These are phyloP conservation scores for Xylaria longipes DNA, from an alignment of 495 filamentous ascomycete species.

Conservation along the genomic window DNA sequence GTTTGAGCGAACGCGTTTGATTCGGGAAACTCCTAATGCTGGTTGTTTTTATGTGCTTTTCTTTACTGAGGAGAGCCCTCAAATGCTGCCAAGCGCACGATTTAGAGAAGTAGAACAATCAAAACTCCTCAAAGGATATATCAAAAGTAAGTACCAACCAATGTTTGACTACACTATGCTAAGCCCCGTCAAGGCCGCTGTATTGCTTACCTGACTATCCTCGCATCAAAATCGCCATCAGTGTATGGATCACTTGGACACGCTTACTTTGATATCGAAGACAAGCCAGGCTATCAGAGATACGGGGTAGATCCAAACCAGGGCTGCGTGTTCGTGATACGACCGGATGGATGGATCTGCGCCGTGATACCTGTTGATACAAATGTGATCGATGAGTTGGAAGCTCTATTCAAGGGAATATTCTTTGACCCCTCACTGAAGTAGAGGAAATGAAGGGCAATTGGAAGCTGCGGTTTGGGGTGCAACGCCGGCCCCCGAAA, in stretches of 20 bases:
- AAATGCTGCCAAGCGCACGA: neutral
- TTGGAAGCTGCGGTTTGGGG: too few species aligned
- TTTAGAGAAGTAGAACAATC: neutral
- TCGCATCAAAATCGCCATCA: slow-evolving; percentile 40
- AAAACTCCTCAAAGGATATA: neutral
- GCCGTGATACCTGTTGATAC: slow-evolving; percentile 36
- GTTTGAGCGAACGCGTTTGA: slow-evolving; percentile 47
- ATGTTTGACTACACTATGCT: slow-evolving; percentile 30
- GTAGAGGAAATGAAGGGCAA: neutral
- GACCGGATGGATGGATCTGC: slow-evolving; percentile 56
- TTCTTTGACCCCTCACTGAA: neutral
- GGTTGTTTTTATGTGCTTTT: slow-evolving; percentile 26
- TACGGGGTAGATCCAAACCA: slow-evolving; percentile 43
- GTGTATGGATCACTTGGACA: slow-evolving; percentile 48
- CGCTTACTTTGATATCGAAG: slow-evolving; percentile 44
- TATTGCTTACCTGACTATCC: slow-evolving; percentile 43
- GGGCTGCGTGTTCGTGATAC: slow-evolving; percentile 48
- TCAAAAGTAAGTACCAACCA: slow-evolving; percentile 17
- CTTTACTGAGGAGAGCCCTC: neutral
- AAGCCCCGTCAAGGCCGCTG: neutral
- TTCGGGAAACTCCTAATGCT: slow-evolving; percentile 47
- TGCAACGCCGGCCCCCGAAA: neutral
- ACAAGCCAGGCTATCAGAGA: slow-evolving; percentile 39
- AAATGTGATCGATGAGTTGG: slow-evolving; percentile 6
- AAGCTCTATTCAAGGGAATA: slow-evolving; percentile 1